Base-by-base conservation (phyloP, 441 rosid genomes). In the Gossypium aridum region DNA sequence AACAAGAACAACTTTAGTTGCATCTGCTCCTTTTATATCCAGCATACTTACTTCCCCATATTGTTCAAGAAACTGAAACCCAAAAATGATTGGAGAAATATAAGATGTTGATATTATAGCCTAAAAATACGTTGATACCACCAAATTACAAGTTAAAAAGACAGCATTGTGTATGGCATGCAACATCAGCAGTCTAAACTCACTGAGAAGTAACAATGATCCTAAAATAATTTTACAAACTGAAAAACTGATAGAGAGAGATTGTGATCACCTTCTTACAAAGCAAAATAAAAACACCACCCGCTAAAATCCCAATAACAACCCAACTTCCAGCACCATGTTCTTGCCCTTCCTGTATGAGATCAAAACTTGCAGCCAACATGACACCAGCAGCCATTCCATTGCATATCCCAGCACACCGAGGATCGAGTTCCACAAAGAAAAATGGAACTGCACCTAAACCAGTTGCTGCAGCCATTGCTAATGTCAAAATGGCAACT, bases 331-430 rank as follows among this genome's bases (percentile, higher is more conserved):
- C 94, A 72, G 96, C 84, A 72, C 94, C 98, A 80, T 94, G 95
- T 51, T 82, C 88, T 76, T 91, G 95, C 54, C 99, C 98, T 77
- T 96, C 99, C 85, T 90, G 96, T 39, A 96, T 80, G 75, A 96
- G 98, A 81, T 96, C 99, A 77, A 96, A 96, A 83, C 99, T 94
- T 64, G 98, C 99, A 26, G 98, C 99, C 89, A 96, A 81, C 99
- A 96, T 96, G 76, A 94, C 99, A 76, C 98, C 99, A 79, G 98
- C 91, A 16, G 99, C 99, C 99, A 94, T 94, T 80, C 99, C 99
- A 83, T 92, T 90, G 90, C 99, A 96, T 69, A 96, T 79, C 31
- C 99, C 98, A 78, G 93, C 98, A 98, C 99, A 94, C 14, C 89
- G 92, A 72, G 92, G 92, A 82, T 88, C 98, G 39, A 96, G 93